Conservation (phyloP, 352 stramenopile genomes). For the Phytophthora capsici region DNA sequence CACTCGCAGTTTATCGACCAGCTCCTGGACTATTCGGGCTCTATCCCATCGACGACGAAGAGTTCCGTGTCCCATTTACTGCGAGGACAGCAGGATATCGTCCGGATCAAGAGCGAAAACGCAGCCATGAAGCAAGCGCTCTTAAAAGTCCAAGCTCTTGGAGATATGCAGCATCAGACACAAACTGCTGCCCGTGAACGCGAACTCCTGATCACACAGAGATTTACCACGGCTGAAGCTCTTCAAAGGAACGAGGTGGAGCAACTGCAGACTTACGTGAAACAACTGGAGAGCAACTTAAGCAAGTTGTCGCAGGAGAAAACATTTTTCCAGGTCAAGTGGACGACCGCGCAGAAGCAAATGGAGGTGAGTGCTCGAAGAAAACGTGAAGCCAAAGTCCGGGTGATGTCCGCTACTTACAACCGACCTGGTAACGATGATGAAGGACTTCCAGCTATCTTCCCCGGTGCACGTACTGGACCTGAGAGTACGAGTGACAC, state of each 20-base stretch:
- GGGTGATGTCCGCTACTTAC: slow-evolving; percentile 51
- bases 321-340: slow-evolving; percentile 52
- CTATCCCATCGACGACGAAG: slow-evolving; percentile 63
- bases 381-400: slow-evolving; percentile 57
- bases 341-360: slow-evolving; percentile 49
- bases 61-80: slow-evolving; percentile 51
- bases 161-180: slow-evolving; percentile 66
- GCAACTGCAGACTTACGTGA: slow-evolving; percentile 54
- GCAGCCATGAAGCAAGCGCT: slow-evolving; percentile 70
- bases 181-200: slow-evolving; percentile 46
- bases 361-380: slow-evolving; percentile 45
- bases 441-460: slow-evolving; percentile 2
- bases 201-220: slow-evolving; percentile 42
- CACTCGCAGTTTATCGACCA: slow-evolving; percentile 64
- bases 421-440: slow-evolving; percentile 16
- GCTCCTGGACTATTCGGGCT: slow-evolving; percentile 63
- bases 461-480: background rate
- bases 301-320: slow-evolving; percentile 58
- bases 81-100: slow-evolving; percentile 46
- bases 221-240: slow-evolving; percentile 41
- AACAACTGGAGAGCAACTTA: slow-evolving; percentile 58
- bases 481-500: slow-evolving; percentile 32
- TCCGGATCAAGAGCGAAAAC: slow-evolving; percentile 68
- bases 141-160: slow-evolving; percentile 68
- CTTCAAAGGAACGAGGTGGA: slow-evolving; percentile 53